Conservation (phyloP, 805 yeast species). For the Candida broadrunensis region DNA sequence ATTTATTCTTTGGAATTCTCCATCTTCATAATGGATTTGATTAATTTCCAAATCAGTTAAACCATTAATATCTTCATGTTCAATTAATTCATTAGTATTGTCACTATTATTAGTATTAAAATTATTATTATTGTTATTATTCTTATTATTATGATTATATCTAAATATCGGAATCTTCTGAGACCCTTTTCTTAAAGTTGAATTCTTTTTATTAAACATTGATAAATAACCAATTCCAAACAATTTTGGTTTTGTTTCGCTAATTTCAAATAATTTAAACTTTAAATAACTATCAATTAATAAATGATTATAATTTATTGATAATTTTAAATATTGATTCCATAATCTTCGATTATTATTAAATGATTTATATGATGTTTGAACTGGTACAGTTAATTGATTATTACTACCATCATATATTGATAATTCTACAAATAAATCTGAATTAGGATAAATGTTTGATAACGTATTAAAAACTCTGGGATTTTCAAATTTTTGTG, state of each 20-base stretch:
- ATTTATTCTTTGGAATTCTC: conserved; percentile 55
- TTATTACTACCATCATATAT: conserved; percentile 30
- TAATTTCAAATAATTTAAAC: conserved; percentile 67
- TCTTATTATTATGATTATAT: no score
- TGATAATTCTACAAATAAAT: conserved; percentile 28
- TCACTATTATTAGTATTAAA: conserved; percentile 1
- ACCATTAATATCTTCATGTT: conserved; percentile 17
- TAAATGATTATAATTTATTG: conserved; percentile 70
- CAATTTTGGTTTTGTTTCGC: conserved; percentile 46
- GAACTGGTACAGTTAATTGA: conserved; percentile 26
- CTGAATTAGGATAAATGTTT: conserved; percentile 29
- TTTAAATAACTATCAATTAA: conserved; percentile 58
- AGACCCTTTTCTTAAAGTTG: conserved; percentile 67
- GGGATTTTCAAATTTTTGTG: conserved; percentile 36
- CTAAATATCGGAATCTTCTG: conserved; percentile 45
- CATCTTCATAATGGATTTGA: conserved; percentile 63
- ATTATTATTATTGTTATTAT: no score
- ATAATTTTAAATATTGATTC: conserved; percentile 72
- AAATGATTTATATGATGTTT: conserved; percentile 34
- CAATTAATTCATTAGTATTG: conserved; percentile 14
- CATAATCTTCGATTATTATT: conserved; percentile 46
- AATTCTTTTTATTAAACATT: conserved; percentile 52
- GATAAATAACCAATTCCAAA: conserved; percentile 62
- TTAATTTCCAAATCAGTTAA: conserved; percentile 44
- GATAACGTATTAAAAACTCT: conserved; percentile 30